Conservation (phyloP, 257 asterid genomes). For the Solanum piurae region DNA sequence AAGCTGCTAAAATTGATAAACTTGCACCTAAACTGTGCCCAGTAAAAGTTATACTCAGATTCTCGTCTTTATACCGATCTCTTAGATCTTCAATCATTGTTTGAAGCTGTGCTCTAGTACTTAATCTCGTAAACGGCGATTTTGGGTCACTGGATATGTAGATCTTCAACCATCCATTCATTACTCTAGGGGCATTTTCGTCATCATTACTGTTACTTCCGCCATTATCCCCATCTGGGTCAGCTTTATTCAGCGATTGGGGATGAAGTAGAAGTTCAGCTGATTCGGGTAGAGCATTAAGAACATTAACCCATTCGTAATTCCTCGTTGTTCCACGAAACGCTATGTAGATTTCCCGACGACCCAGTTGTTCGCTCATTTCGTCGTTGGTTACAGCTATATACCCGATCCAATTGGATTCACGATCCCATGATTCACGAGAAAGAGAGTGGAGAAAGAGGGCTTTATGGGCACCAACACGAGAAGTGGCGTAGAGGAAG, state of each 20-base stretch:
- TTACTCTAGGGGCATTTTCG: conserved; percentile 34
- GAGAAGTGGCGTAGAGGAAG: conserved; percentile 77
- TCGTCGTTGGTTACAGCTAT: not conserved
- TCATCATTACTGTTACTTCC: conserved; percentile 11
- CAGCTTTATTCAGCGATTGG: not conserved
- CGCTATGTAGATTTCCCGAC: conserved; percentile 8
- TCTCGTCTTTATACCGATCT: conserved; percentile 33
- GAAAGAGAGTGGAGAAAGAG: conserved; percentile 51
- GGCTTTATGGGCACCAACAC: conserved; percentile 29
- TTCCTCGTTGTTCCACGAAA: conserved; percentile 4
- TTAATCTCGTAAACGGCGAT: conserved; percentile 53
- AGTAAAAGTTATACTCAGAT: conserved; percentile 49
- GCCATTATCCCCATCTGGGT: not conserved
- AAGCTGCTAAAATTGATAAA: conserved; percentile 51
- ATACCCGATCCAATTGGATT: conserved; percentile 60
- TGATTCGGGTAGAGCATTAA: conserved; percentile 38
- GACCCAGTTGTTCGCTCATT: not conserved
- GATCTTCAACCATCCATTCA: conserved; percentile 68
- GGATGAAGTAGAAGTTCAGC: conserved; percentile 25
- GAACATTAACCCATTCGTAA: conserved; percentile 6
- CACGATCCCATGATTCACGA: conserved; percentile 76
- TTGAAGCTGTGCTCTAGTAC: conserved; percentile 55
- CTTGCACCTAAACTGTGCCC: conserved; percentile 79
- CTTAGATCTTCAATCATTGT: conserved; percentile 21
- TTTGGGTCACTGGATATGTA: conserved; percentile 52